phyloP scores from a whole-genome alignment of 805 yeast species.

The Starmerella vaccinii region DNA sequence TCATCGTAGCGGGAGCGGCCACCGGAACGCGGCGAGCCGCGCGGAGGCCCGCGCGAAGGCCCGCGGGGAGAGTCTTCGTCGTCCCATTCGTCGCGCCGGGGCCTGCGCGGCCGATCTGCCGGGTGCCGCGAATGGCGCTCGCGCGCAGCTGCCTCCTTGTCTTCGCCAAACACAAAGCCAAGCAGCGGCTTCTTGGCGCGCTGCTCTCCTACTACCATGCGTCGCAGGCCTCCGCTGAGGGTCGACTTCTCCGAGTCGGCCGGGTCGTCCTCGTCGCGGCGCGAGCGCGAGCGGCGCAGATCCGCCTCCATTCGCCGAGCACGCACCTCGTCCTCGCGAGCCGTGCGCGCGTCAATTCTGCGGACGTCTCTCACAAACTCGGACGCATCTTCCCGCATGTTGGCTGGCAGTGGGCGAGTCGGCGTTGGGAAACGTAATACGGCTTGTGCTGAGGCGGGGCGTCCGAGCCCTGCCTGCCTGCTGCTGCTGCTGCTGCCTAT shows the following conservation, averaged over 20 bases:
- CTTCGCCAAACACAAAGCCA: conserved; percentile 15
- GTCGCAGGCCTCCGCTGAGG: conserved; percentile 13
- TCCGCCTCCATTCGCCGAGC: conserved; percentile 17
- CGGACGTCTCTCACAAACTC: conserved; percentile 18
- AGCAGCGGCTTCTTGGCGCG: conserved; percentile 18
- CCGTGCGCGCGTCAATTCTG: conserved; percentile 12
- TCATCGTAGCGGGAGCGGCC: conserved; percentile 1
- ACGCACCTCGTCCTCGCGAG: conserved; percentile 18
- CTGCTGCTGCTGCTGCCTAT: too few relatives aligned
- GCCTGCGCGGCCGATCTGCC: conserved; percentile 1
- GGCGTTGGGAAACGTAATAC: neutral
- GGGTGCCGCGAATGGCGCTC: neutral
- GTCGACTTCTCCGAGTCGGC: conserved; percentile 1
- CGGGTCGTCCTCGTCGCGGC: conserved; percentile 12
- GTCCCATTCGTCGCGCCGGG: conserved; percentile 3
- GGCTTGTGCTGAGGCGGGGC: neutral
- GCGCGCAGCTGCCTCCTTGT: neutral
- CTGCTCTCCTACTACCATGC: conserved; percentile 16
- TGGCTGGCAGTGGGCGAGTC: neutral
- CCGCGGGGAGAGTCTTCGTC: neutral
- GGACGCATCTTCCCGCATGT: conserved; percentile 12
- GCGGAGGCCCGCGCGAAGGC: neutral
- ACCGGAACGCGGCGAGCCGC: neutral
- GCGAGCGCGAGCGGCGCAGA: conserved; percentile 14
- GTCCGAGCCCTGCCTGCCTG: too few relatives aligned